These are phyloP conservation scores for Malus hybrid DNA, from an alignment of 331 rosid species.

Conservation along the genomic window DNA sequence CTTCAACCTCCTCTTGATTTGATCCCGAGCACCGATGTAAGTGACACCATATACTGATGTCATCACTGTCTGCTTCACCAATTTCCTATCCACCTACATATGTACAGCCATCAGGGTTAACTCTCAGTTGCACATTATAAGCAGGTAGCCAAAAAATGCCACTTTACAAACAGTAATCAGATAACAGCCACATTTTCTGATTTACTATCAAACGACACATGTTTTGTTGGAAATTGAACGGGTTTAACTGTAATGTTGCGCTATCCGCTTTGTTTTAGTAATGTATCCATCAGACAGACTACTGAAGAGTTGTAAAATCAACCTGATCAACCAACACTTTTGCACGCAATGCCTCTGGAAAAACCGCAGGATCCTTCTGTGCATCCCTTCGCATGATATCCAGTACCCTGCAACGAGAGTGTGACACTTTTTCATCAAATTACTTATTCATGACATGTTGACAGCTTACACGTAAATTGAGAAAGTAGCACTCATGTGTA, in stretches of 20 bases:
- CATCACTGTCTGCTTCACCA: conserved; percentile 99
- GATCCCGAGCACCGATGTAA: conserved; percentile 89
- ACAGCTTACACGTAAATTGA: conserved; percentile 1
- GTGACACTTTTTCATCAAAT: conserved; percentile 5
- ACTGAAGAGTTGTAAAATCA: conserved; percentile 2
- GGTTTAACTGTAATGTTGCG: neutral
- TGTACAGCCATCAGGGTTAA: conserved; percentile 25
- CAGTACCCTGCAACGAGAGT: conserved; percentile 54
- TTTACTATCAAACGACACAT: neutral
- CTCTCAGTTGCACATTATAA: conserved; percentile 16
- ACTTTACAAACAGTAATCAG: neutral
- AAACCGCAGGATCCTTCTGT: conserved; percentile 58
- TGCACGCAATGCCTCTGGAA: conserved; percentile 70
- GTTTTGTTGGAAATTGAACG: neutral
- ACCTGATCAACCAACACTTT: conserved; percentile 70
- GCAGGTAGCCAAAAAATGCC: conserved; percentile 1
- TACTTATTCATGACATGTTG: conserved; percentile 6
- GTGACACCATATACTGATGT: conserved; percentile 99
- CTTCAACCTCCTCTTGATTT: conserved; percentile 85
- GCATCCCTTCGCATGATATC: conserved; percentile 67
- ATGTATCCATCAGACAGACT: neutral
- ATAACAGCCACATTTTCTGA: neutral
- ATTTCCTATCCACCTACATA: conserved; percentile 83
- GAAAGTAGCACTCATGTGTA: neutral
- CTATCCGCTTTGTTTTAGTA: neutral